Evolutionary conservation across 768 basidiomycete genomes (phyloP).

Genomic region (Mycena chlorophos): DNA sequence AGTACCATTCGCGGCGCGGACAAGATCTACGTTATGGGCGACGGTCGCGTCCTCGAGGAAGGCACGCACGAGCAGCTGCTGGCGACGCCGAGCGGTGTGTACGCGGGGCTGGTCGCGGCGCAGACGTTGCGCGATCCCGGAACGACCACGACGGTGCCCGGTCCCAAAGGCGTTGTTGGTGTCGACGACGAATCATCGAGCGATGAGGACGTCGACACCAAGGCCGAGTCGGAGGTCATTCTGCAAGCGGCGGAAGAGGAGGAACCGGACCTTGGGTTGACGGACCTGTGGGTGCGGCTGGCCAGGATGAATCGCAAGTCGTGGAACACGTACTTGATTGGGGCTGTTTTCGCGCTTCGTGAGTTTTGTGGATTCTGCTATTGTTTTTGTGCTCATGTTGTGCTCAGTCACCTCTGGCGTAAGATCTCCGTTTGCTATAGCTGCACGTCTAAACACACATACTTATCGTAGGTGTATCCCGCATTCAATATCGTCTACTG

Average conservation of each 20-base stretch:
- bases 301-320: slow-evolving; percentile 62
- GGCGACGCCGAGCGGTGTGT: slow-evolving; percentile 54
- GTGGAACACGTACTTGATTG: slow-evolving; percentile 60
- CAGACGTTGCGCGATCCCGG: slow-evolving; percentile 72
- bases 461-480: slow-evolving; percentile 51
- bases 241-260: slow-evolving; percentile 31
- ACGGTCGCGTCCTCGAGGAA: slow-evolving; percentile 74
- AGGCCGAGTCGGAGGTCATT: slow-evolving; percentile 40
- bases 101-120: slow-evolving; percentile 73
- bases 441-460: background rate
- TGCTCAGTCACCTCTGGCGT: too few species aligned
- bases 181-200: too few species aligned
- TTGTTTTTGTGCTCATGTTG: too few species aligned
- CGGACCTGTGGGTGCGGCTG: slow-evolving; percentile 70
- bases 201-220: slow-evolving; percentile 56
- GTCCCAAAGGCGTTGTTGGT: too few species aligned
- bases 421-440: too few species aligned
- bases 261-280: slow-evolving; percentile 36
- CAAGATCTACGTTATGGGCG: slow-evolving; percentile 87
- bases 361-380: slow-evolving; percentile 22
- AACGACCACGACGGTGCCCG: too few species aligned
- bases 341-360: slow-evolving; percentile 54
- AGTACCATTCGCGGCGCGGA: slow-evolving; percentile 86
- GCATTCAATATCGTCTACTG: slow-evolving; percentile 69
- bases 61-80: slow-evolving; percentile 78